Evolutionary conservation across 1,284 basidiomycete genomes (phyloP), one percentile per base, ranked within the genome.

Genomic region (Acaromyces ingoldii): DNA sequence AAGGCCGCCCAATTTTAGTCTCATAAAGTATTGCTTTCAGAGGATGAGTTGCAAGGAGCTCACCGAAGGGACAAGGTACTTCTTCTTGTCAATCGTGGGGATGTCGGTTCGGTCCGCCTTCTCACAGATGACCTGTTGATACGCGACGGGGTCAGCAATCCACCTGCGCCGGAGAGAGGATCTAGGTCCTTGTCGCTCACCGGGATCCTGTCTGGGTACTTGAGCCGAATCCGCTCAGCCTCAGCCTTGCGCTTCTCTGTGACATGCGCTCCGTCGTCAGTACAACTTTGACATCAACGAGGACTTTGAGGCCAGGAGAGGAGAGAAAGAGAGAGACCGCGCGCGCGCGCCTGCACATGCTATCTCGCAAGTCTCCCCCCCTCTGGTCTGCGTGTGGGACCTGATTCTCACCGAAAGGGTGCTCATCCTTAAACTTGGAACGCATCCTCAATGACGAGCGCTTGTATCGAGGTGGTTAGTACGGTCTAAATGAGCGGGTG

Each of bases 61-160:
- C 49, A 63, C 61, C 49, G 91, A 93, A 49, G 95, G 95, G 3
- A 98, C 95, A 41, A 99, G 82, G 72, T 98, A 99, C 82, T 98
- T 99, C 88, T 98, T 98, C 89, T 99, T 99, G 83, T 98, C 95
- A 74, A 99, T 97, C 19, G 91, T 93, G 0, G 92, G 91, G 75
- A 98, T 97, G 78, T 99, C 95, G 53, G 92, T 95, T 76, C 89
- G 85, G 81, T 98, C 93, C 49, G 91, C 93, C 81, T 97, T 97
- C 83, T 99, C 95, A 79, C 95, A 99, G 78, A 99, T 99, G 62
- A 98, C 92, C 91, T 96, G 60, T 17, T 25, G n/a, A 43, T 7
- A 28, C 9, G 31, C n/a, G 6, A 17, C 21, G 24, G n/a, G n/a
- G 4, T 19, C 9, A n/a, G 37, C 37, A 38, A 10, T n/a, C 1